These are phyloP conservation scores for Daldinia eschscholtzii DNA, from an alignment of 2,329 filamentous ascomycete species.

Conservation along the genomic window DNA sequence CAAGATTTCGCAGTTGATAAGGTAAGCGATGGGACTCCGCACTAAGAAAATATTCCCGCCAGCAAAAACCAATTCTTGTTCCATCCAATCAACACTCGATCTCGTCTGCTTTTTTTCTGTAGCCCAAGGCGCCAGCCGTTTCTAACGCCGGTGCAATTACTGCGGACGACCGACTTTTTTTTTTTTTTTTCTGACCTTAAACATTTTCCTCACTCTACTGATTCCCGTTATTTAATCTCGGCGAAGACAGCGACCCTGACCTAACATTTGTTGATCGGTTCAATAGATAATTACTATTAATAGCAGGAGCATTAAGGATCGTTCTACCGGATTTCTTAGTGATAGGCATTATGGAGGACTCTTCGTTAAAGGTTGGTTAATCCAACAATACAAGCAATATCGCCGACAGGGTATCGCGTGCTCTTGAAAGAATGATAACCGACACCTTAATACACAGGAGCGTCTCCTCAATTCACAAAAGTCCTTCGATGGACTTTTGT, in stretches of 20 bases:
- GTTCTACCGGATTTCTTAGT: neutral
- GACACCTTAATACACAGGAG: conserved; percentile 57
- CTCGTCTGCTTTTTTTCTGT: conserved; percentile 30
- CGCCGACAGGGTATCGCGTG: conserved; percentile 39
- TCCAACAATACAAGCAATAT: conserved; percentile 20
- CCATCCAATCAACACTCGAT: conserved; percentile 33
- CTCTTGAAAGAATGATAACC: conserved; percentile 42
- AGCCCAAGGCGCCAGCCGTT: conserved; percentile 34
- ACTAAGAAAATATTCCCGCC: conserved; percentile 43
- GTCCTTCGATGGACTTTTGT: conserved; percentile 88
- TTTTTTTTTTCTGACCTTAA: conserved; percentile 27
- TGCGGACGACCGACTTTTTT: conserved; percentile 38
- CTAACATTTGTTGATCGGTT: neutral
- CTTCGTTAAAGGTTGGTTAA: conserved; percentile 62
- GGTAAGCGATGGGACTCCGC: conserved; percentile 43
- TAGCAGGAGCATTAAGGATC: neutral
- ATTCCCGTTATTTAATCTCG: conserved; percentile 22
- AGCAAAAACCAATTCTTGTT: conserved; percentile 34
- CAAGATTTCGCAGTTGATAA: conserved; percentile 42
- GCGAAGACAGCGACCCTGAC: conserved; percentile 8
- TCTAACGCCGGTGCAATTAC: conserved; percentile 25
- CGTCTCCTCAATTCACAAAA: conserved; percentile 72
- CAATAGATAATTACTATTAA: neutral
- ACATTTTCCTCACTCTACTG: conserved; percentile 22
- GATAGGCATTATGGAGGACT: conserved; percentile 57